Conservation (phyloP, 2,329 filamentous ascomycete species). For the Magnaporthiopsis incrustans region DNA sequence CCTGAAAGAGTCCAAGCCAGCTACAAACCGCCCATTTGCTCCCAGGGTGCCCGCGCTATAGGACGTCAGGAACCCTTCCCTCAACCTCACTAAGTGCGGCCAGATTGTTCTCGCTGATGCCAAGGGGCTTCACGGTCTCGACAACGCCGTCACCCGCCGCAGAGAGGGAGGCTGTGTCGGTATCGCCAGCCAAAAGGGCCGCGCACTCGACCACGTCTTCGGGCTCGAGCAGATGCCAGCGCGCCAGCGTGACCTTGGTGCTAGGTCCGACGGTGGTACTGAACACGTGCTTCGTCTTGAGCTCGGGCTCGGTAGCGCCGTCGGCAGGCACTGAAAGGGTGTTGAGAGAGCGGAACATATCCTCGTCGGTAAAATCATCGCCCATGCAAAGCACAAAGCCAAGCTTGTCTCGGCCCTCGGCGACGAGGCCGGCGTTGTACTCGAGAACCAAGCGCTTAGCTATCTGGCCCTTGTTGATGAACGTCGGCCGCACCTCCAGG, state of each 20-base stretch:
- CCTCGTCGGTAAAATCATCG: conserved; percentile 96
- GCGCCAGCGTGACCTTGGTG: conserved; percentile 84
- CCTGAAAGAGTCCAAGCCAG: background rate
- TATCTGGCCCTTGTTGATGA: conserved; percentile 98
- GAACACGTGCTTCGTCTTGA: conserved; percentile 63
- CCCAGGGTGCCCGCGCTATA: background rate
- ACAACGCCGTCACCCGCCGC: conserved; percentile 23
- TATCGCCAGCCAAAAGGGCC: conserved; percentile 44
- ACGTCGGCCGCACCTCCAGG: conserved; percentile 89
- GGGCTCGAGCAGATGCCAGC: conserved; percentile 84
- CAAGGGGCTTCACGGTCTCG: conserved; percentile 14
- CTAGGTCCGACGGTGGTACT: conserved; percentile 87
- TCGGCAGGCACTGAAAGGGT: conserved; percentile 32
- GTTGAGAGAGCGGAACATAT: conserved; percentile 83
- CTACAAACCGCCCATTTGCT: too few relatives aligned
- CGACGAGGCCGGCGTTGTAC: conserved; percentile 46
- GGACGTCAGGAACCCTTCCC: conserved; percentile 36
- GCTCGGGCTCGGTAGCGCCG: conserved; percentile 37
- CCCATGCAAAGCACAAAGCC: conserved; percentile 81
- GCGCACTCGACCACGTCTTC: conserved; percentile 72
- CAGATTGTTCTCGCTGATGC: conserved; percentile 46
- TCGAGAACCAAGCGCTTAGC: conserved; percentile 71
- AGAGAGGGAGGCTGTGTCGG: conserved; percentile 16
- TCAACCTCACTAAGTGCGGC: conserved; percentile 46
- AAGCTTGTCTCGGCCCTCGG: conserved; percentile 5